A percentile compares a stretch with the other conserved stretches of the same genome.
Conservation (phyloP, 2,329 filamentous ascomycete genomes). For the Fusarium nurragi region DNA sequence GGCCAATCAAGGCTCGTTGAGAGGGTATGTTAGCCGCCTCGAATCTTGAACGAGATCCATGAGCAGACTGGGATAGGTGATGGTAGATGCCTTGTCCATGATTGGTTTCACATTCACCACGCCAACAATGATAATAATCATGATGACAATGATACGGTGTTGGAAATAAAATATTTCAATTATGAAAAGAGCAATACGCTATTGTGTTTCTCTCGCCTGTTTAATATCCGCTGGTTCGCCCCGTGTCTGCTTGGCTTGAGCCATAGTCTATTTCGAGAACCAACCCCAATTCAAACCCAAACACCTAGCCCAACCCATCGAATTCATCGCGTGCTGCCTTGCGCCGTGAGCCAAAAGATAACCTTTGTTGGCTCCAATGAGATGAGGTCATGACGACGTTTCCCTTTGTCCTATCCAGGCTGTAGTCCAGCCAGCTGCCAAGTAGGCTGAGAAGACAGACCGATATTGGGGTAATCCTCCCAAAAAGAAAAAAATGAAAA, state of each 20-base stretch:
- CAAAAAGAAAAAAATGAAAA: conserved; percentile 14
- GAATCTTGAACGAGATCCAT: not conserved
- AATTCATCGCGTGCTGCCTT: conserved; percentile 31
- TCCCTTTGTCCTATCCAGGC: conserved; percentile 16
- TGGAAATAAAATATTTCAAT: conserved; percentile 12
- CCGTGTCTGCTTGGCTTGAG: conserved; percentile 34
- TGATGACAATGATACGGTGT: not conserved
- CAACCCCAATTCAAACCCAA: conserved; percentile 25
- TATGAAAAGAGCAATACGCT: conserved; percentile 11
- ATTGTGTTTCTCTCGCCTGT: conserved; percentile 1
- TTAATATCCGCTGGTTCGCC: conserved; percentile 21
- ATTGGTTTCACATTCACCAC: conserved; percentile 21
- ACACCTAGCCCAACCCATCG: conserved; percentile 11
- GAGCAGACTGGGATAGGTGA: not conserved
- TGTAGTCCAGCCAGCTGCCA: conserved; percentile 9
- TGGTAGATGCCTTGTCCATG: conserved; percentile 8
- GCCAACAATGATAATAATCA: not conserved
- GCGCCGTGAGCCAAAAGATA: conserved; percentile 36
- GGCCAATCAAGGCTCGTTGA: conserved; percentile 17
- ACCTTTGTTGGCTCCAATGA: conserved; percentile 24
- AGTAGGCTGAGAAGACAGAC: conserved; percentile 3
- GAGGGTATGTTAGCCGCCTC: conserved; percentile 8
- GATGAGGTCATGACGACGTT: conserved; percentile 28
- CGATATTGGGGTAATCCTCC: not conserved
- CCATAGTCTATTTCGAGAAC: conserved; percentile 41